Evolutionary conservation across 192 early-diverging fungal genomes (phyloP), one percentile per base, ranked within the genome.

Genomic region (Chytriomyces hyalinus): DNA sequence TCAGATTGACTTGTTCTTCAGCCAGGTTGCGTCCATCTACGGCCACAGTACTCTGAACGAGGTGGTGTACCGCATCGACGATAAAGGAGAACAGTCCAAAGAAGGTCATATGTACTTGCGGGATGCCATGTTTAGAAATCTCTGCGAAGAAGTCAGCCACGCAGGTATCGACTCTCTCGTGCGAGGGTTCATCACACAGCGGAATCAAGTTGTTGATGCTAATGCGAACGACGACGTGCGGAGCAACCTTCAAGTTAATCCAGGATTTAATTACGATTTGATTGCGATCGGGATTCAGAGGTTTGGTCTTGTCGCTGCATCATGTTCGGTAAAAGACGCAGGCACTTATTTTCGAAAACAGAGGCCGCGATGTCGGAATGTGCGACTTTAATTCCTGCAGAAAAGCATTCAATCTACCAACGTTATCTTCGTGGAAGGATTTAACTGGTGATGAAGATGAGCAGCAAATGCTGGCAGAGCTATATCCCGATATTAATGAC

Each of bases 341-440:
- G 24, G 17, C 36, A 81, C 80, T 70, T 11, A 3, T 50, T 17
- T 36, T 13, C 17, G 13, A 26, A 20, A 1, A 9, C 51, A 84
- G 85, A 8, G 82, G 82, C 28, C 68, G 84, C 46, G 84, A 85
- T 22, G 20, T 85, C 17, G 82, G 80, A 26, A 11, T 85, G 4
- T 53, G 73, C 5, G 72, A 74, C n/a, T 85, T 80, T 70, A 82
- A 82, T 45, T 65, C 49, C 7, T 53, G 47, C 43, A 20, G 84
- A 26, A 67, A 46, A 49, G 26, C 59, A 4, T 82, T 75, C 48
- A 73, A 74, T 15, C 50, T 85, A 6, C 46, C 49, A 3, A 57
- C 57, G 11, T 50, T 62, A 0, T 24, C 28, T 8, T 61, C 1
- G 8, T 85, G 79, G 79, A 49, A 44, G 26, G 80, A 85, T 46